Conservation (phyloP, 1,284 basidiomycete species). For the Cryptococcus sp. region DNA sequence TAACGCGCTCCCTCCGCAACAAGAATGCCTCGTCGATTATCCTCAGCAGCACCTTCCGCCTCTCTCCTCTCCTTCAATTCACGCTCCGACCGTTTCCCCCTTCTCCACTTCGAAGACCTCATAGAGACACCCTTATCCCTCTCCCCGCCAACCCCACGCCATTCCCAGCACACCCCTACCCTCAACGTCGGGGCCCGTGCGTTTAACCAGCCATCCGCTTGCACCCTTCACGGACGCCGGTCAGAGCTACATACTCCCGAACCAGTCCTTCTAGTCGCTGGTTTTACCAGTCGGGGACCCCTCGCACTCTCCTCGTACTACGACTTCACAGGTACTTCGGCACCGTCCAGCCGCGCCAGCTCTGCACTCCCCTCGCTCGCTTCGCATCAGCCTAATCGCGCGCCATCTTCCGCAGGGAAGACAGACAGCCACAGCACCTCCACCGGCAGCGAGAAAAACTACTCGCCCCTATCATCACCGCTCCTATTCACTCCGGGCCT, state of each 20-base stretch:
- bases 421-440: background rate
- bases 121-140: background rate
- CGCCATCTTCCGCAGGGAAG: background rate
- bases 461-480: constrained; percentile 2
- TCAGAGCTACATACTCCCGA: background rate
- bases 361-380: background rate
- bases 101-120: background rate
- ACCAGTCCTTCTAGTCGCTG: background rate
- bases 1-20: no score
- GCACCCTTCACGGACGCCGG: background rate
- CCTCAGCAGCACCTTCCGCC: background rate
- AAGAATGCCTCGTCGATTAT: no score
- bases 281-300: background rate
- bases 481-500: constrained; percentile 6
- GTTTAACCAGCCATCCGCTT: background rate
- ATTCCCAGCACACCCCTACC: background rate
- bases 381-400: background rate
- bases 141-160: background rate
- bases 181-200: background rate
- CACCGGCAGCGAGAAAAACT: no score
- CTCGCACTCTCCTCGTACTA: background rate
- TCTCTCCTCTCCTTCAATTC: background rate
- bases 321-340: background rate
- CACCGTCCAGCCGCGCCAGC: background rate
- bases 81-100: background rate